Evolutionary conservation across 1,139 yeast species (phyloP).

Genomic region (Citeromyces hawaiiensis): DNA sequence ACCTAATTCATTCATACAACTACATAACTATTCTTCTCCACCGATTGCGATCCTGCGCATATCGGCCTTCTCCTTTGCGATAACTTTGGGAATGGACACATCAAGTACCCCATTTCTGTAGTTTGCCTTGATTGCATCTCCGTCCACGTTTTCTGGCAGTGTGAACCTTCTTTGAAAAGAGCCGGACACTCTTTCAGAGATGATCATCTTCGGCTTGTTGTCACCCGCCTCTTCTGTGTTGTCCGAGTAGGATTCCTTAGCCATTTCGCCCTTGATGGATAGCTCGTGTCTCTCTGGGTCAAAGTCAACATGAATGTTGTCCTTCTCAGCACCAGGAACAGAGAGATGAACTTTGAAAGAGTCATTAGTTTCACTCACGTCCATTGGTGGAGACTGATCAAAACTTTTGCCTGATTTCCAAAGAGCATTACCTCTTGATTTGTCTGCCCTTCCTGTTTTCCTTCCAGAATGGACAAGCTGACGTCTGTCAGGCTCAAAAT

Average conservation of each 20-base stretch:
- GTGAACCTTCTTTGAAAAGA: constrained; percentile 24
- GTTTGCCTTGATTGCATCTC: constrained; percentile 23
- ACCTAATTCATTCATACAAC: too few species aligned
- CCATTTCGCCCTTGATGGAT: constrained; percentile 22
- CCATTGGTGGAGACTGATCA: constrained; percentile 23
- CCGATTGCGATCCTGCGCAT: constrained; percentile 20
- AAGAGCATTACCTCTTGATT: too few species aligned
- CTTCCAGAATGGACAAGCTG: too few species aligned
- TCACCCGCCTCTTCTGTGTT: constrained; percentile 8
- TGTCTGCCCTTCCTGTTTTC: too few species aligned
- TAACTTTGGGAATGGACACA: constrained; percentile 22
- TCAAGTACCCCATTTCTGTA: constrained; percentile 25
- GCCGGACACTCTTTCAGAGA: constrained; percentile 24
- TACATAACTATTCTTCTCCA: too few species aligned
- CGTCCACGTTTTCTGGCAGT: constrained; percentile 25
- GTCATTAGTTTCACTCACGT: constrained; percentile 23
- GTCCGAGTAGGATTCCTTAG: constrained; percentile 11
- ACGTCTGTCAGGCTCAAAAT: too few species aligned
- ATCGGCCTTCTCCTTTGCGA: constrained; percentile 13
- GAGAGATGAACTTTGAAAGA: constrained; percentile 23
- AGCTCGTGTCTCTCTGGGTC: constrained; percentile 24
- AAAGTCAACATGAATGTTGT: constrained; percentile 23
- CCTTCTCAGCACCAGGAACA: constrained; percentile 26
- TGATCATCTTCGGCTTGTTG: constrained; percentile 11
- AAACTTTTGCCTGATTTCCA: too few species aligned